Evolutionary conservation across 139 green algal species (phyloP).

Genomic region (Chlorella sorokiniana): DNA sequence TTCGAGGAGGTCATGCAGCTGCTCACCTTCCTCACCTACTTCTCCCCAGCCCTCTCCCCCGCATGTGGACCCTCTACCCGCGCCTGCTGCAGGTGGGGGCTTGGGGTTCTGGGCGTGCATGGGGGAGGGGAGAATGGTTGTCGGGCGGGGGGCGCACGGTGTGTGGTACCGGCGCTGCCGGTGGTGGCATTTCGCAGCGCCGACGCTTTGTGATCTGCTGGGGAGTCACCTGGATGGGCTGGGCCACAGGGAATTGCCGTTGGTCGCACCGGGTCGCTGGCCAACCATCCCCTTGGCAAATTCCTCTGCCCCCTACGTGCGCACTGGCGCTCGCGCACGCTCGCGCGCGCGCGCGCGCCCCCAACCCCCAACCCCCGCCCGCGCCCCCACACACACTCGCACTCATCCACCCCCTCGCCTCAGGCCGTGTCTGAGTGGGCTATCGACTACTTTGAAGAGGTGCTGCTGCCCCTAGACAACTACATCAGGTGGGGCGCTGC

Average conservation of each 20-base stretch:
- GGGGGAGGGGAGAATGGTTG: background rate
- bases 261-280: background rate
- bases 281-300: no score
- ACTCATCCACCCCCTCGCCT: background rate
- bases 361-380: no score
- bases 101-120: background rate
- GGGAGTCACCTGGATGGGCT: no score
- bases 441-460: constrained; percentile 87
- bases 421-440: constrained; percentile 79
- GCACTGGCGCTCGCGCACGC: no score
- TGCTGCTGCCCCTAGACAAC: constrained; percentile 92
- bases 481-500: constrained; percentile 68
- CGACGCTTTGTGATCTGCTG: no score
- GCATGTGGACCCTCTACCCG: constrained; percentile 92
- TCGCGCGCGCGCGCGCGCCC: no score
- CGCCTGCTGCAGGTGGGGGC: constrained; percentile 60
- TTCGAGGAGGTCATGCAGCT: constrained; percentile 85
- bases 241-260: no score
- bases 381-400: background rate
- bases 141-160: background rate
- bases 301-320: no score
- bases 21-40: constrained; percentile 92
- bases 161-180: no score
- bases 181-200: no score
- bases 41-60: constrained; percentile 69